Conservation (phyloP, 805 yeast genomes). For the Yamadazyma ubonensis region DNA sequence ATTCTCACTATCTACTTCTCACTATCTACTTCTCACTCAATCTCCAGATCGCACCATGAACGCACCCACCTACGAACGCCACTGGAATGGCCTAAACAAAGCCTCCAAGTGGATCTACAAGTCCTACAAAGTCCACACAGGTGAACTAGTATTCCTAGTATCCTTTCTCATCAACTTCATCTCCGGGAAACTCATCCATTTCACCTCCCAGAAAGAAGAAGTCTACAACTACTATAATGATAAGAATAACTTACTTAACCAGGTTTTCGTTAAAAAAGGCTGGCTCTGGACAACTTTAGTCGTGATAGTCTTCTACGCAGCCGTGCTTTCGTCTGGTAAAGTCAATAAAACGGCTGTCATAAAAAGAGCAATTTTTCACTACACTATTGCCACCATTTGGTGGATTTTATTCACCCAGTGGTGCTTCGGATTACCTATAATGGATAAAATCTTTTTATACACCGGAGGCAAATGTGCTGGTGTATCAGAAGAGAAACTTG, state of each 20-base stretch:
- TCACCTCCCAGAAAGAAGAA: slow-evolving; percentile 44
- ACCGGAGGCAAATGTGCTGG: slow-evolving; percentile 81
- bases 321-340: slow-evolving; percentile 11
- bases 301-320: slow-evolving; percentile 26
- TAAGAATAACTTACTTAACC: slow-evolving; percentile 71
- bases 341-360: slow-evolving; percentile 10
- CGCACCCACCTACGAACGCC: slow-evolving; percentile 15
- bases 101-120: slow-evolving; percentile 4
- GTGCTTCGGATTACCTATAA: slow-evolving; percentile 79
- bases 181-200: slow-evolving; percentile 51
- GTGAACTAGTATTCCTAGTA: slow-evolving; percentile 28
- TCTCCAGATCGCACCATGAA: slow-evolving; percentile 8
- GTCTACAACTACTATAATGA: slow-evolving; percentile 52
- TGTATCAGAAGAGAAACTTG: slow-evolving; percentile 17
- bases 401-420: slow-evolving; percentile 89
- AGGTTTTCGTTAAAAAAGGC: slow-evolving; percentile 78
- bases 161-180: slow-evolving; percentile 43
- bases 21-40: not conserved
- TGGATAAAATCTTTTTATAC: slow-evolving; percentile 76
- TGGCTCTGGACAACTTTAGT: slow-evolving; percentile 81
- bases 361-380: slow-evolving; percentile 38
- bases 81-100: slow-evolving; percentile 2
- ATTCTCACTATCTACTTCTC: not conserved
- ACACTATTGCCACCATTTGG: slow-evolving; percentile 61
- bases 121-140: slow-evolving; percentile 15